phyloP scores from a whole-genome alignment of 768 basidiomycete species.

The Hebeloma cylindrosporum region DNA sequence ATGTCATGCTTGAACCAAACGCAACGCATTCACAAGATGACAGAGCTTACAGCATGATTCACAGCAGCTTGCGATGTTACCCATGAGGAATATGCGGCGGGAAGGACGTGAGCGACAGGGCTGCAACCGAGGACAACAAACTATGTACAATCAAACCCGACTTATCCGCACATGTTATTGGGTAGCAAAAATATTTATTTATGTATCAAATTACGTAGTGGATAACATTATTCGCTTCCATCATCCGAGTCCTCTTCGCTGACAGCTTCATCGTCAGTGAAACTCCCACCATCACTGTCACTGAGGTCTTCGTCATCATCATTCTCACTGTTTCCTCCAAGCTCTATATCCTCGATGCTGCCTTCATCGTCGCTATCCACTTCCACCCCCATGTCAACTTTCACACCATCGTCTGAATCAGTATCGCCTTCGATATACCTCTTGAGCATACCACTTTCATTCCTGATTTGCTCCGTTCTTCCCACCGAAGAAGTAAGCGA shows the following conservation, averaged over 20 bases:
- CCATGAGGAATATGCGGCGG: conserved; percentile 45
- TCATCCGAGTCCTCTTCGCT: conserved; percentile 47
- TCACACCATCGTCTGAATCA: conserved; percentile 50
- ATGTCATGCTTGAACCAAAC: conserved; percentile 17
- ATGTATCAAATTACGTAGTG: background rate
- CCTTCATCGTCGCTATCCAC: conserved; percentile 58
- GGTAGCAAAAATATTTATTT: background rate
- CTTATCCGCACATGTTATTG: too few species aligned
- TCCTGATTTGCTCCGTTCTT: too few species aligned
- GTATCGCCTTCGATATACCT: conserved; percentile 83
- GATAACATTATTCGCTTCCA: conserved; percentile 45
- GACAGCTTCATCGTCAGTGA: conserved; percentile 68
- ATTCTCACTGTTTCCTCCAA: conserved; percentile 61
- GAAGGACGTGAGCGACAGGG: too few species aligned
- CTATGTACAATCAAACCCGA: too few species aligned
- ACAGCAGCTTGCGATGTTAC: conserved; percentile 78
- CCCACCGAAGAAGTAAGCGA: conserved; percentile 44
- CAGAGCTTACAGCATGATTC: conserved; percentile 72
- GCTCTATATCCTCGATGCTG: conserved; percentile 77
- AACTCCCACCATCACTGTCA: conserved; percentile 48
- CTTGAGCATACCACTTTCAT: conserved; percentile 34
- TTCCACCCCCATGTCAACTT: conserved; percentile 67
- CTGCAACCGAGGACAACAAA: too few species aligned
- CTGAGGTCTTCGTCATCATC: conserved; percentile 61
- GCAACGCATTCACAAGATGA: conserved; percentile 16